These are phyloP conservation scores for Metarhizium album DNA, from an alignment of 2,329 filamentous ascomycete species.

Conservation along the genomic window DNA sequence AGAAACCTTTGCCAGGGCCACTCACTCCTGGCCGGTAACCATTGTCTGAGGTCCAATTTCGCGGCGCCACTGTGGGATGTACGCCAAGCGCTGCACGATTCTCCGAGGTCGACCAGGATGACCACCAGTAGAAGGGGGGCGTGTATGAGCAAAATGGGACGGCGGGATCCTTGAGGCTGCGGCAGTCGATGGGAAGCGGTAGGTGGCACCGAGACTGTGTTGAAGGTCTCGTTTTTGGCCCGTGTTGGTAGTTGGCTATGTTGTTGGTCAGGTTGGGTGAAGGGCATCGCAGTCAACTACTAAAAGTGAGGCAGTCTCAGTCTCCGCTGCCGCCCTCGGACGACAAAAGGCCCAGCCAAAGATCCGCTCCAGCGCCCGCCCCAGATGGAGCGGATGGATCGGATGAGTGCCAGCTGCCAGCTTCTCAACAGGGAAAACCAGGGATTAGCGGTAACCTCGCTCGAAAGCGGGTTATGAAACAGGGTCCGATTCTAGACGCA, in stretches of 20 bases:
- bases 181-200: neutral
- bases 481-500: neutral
- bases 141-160: neutral
- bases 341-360: neutral
- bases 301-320: neutral
- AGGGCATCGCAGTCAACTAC: neutral
- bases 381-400: neutral
- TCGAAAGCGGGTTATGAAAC: neutral
- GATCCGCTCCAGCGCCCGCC: neutral
- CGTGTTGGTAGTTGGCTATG: neutral
- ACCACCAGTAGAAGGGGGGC: neutral
- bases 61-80: neutral
- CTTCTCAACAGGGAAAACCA: neutral
- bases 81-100: neutral
- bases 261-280: neutral
- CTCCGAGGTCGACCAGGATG: neutral
- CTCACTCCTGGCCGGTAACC: neutral
- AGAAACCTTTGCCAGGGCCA: neutral
- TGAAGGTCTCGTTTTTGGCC: neutral
- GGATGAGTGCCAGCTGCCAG: neutral
- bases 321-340: neutral
- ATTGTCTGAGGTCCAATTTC: neutral
- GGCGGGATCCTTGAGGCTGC: neutral
- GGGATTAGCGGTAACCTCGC: neutral
- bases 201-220: neutral